These are phyloP conservation scores for Sideroxylon spinosum DNA, from an alignment of 179 eudicot species.

Conservation along the genomic window DNA sequence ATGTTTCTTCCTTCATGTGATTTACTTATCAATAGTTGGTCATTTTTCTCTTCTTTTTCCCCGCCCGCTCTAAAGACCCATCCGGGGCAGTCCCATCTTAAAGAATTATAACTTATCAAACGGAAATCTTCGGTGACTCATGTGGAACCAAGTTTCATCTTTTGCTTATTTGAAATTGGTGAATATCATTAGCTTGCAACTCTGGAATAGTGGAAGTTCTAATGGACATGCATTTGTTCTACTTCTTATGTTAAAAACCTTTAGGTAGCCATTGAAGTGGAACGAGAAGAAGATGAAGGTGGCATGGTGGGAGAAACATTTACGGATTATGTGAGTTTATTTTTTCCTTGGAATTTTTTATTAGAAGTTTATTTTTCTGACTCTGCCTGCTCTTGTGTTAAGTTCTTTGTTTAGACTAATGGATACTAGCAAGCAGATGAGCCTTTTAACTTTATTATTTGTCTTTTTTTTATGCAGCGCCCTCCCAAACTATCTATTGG, in stretches of 20 bases:
- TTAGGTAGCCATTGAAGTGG: constrained; percentile 96
- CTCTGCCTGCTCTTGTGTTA: constrained; percentile 1
- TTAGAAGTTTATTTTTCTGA: neutral
- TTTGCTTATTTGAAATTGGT: neutral
- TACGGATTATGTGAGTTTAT: constrained; percentile 74
- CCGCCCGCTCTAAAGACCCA: neutral
- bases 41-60: neutral
- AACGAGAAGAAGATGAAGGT: constrained; percentile 98
- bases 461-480: constrained; percentile 53
- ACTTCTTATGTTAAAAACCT: neutral
- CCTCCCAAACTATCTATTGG: constrained; percentile 92
- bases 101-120: neutral
- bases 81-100: too few relatives aligned
- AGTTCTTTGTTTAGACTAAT: neutral
- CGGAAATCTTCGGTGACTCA: neutral
- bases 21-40: neutral
- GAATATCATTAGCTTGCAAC: neutral
- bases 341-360: constrained; percentile 4
- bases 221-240: neutral
- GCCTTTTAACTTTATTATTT: neutral
- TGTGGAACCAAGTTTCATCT: neutral
- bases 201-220: neutral
- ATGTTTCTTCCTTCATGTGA: neutral
- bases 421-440: constrained; percentile 6
- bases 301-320: constrained; percentile 90